Base-by-base conservation (phyloP, 768 basidiomycete genomes). In the Albatrellus ellisii region DNA sequence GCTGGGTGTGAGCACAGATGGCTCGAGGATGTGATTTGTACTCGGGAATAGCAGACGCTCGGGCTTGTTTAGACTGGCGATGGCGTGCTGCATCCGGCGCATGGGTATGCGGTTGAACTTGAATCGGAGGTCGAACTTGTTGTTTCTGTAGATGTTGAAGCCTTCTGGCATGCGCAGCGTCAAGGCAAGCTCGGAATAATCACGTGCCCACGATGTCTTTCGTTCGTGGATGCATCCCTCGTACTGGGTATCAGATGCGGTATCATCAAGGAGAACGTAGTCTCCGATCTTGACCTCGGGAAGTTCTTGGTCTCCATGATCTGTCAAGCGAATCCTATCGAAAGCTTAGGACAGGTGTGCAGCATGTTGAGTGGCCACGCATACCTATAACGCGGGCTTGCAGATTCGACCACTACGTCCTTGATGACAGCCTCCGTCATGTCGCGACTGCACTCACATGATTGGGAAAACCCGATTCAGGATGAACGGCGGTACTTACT, bases 71-170 rank as follows among this genome's bases (percentile, higher is more conserved):
- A 2, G 4, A 17, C 26, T 11, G 11, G 37, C 24, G n/a, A 39
- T 11, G 22, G 38, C 38, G 8, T 39, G 38, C 15, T 26, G 38
- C 24, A 27, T 39, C 8, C 38, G 24, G 25, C 38, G 21, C 2
- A 39, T 6, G 6, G 38, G 38, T n/a, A 39, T 39, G 25, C 38
- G 38, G 22, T 39, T 39, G 25, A 39, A 15, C 38, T 39, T 39
- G 25, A 39, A 27, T 22, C 25, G 38, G 7, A 39, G 12, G 22
- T 5, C 4, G 37, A 22, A 39, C 12, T 10, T 10, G 24, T 10
- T 14, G 22, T 25, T 10, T 6, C 4, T 22, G 25, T 26, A 27
- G 7, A 10, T 39, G 8, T 10, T 15, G 21, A 39, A 36, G 5
- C n/a, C 15, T 5, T 20, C 35, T 6, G 35, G 35, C 35, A 36